Conservation (phyloP, 768 basidiomycete genomes). For the Porphyrellus cyaneotinctus region DNA sequence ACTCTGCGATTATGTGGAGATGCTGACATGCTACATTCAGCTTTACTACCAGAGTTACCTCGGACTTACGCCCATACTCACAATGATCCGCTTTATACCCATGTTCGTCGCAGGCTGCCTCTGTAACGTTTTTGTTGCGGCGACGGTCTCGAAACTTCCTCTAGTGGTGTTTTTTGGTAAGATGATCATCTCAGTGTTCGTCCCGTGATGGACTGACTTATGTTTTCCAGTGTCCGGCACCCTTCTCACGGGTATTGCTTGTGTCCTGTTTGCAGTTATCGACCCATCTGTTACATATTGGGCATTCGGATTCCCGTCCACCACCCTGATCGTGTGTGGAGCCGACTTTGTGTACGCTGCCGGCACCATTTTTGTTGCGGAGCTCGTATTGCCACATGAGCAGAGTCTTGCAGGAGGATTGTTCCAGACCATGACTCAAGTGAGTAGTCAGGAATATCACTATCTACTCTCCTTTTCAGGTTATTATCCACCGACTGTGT, state of each 20-base stretch:
- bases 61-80: slow-evolving; percentile 48
- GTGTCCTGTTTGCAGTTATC: slow-evolving; percentile 67
- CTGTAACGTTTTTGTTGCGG: slow-evolving; percentile 62
- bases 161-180: slow-evolving; percentile 56
- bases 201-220: neutral
- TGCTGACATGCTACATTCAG: slow-evolving; percentile 29
- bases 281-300: slow-evolving; percentile 56
- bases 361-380: slow-evolving; percentile 73
- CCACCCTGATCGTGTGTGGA: slow-evolving; percentile 62
- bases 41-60: slow-evolving; percentile 71
- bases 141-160: slow-evolving; percentile 52
- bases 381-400: slow-evolving; percentile 60
- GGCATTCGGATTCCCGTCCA: slow-evolving; percentile 72
- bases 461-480: too few species aligned
- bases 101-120: slow-evolving; percentile 65
- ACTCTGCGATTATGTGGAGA: neutral
- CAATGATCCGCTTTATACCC: slow-evolving; percentile 65
- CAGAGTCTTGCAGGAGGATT: slow-evolving; percentile 73
- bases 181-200: neutral
- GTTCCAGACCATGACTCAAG: slow-evolving; percentile 81
- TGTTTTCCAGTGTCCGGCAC: slow-evolving; percentile 46
- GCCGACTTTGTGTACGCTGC: slow-evolving; percentile 73
- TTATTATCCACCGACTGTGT: neutral
- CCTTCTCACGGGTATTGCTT: slow-evolving; percentile 51
- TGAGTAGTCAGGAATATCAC: slow-evolving; percentile 20